phyloP scores from a whole-genome alignment of 108 stramenopile species.

The Fragilariopsis cylindrus region DNA sequence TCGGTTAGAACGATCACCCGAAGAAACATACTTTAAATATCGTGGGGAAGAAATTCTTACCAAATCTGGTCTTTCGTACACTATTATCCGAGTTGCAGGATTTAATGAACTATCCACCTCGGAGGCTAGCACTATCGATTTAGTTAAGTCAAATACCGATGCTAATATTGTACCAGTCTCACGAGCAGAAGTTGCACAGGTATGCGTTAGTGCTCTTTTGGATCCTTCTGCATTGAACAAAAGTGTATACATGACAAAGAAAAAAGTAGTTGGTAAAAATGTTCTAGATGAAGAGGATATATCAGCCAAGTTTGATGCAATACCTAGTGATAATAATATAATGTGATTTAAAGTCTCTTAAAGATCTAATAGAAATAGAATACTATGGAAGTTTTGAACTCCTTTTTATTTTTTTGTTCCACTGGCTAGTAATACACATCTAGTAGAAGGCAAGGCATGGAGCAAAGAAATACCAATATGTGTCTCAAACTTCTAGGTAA shows the following conservation, averaged over 20 bases:
- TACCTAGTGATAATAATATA: constrained; percentile 25
- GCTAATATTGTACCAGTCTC: constrained; percentile 55
- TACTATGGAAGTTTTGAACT: no score
- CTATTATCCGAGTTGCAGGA: constrained; percentile 71
- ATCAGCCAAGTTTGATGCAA: constrained; percentile 55
- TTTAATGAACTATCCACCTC: constrained; percentile 63
- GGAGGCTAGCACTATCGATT: constrained; percentile 65
- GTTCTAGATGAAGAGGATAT: constrained; percentile 59
- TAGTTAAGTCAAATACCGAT: constrained; percentile 39
- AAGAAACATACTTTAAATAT: constrained; percentile 86
- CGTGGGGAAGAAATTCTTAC: constrained; percentile 80
- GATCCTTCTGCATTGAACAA: constrained; percentile 84
- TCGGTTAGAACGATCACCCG: constrained; percentile 39
- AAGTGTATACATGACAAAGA: constrained; percentile 76
- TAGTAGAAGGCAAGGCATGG: no score
- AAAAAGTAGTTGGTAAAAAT: constrained; percentile 25
- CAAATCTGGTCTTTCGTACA: constrained; percentile 69
- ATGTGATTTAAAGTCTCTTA: no score
- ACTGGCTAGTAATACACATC: no score
- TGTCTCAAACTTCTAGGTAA: no score
- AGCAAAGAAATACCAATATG: no score
- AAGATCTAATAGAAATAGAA: no score
- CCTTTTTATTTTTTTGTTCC: no score
- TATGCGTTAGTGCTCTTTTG: constrained; percentile 71
- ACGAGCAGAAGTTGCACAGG: constrained; percentile 80